Base-by-base conservation (phyloP, 2,329 filamentous ascomycete species). In the Fusarium staphyleae region DNA sequence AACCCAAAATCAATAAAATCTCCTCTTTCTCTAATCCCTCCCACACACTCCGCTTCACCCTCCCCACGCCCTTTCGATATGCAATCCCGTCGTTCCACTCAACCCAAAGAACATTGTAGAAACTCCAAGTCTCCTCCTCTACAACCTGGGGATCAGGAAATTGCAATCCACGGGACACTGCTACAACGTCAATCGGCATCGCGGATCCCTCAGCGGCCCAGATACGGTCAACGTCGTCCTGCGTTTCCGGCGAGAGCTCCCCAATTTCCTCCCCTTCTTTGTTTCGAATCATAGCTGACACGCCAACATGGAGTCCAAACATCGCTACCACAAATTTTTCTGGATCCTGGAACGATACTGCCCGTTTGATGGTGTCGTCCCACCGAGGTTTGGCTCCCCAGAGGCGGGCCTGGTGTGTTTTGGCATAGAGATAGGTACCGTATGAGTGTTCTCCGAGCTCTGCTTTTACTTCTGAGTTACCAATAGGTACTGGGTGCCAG, bases 81-180 rank as follows among this genome's bases (percentile, higher is more conserved):
- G 51, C 51, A 32, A 50, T 22, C 2, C 40, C 45, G 3, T 41
- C 45, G 5, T 50, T 46, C 51, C 51, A 50, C 14, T 26, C 18
- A 11, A 54, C 51, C 51, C 51, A 54, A 18, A 54, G 46, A 24
- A 54, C 51, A 36, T 50, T 54, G 5, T 16, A 36, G 18, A 54
- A 45, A 3, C 37, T 45, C 45, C 40, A 50, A 3, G 40, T 36
- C 7, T 43, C 45, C 15, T 26, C 16, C 6, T 22, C 36, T 11
- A 19, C 24, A 13, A 19, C 16, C n/a, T 42, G 43, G 1, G 49
- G 49, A 11, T 41, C 15, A 4, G 32, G 19, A 18, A 22, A 52
- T 5, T 42, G 8, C 3, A 51, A 18, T 3, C 46, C 52, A 6
- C 41, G 46, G 6, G 52, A 55, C 3, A 55, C 26, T 24, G 13